Conservation (phyloP, 495 filamentous ascomycete species). For the Viridothelium virens region DNA sequence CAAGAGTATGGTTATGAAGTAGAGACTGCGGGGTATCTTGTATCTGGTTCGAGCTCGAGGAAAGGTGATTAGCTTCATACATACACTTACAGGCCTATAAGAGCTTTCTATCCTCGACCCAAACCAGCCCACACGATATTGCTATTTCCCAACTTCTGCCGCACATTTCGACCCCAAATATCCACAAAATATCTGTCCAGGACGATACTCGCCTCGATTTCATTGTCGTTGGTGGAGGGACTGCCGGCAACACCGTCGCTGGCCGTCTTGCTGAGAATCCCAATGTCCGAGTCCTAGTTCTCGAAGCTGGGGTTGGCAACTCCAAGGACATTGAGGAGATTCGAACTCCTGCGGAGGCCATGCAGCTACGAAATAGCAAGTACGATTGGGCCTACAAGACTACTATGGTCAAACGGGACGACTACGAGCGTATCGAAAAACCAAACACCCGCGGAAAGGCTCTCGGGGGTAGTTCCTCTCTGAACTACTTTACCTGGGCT, state of each 20-base stretch:
- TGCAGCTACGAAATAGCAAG: slow-evolving; percentile 40
- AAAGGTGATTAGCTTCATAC: too few relatives aligned
- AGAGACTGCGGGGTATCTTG: too few relatives aligned
- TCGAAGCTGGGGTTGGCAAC: slow-evolving; percentile 42
- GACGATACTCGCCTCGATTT: slow-evolving; percentile 29
- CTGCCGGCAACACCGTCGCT: slow-evolving; percentile 51
- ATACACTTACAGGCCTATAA: too few relatives aligned
- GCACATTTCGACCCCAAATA: too few relatives aligned
- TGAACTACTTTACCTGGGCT: background rate
- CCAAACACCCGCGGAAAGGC: slow-evolving; percentile 45
- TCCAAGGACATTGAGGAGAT: background rate
- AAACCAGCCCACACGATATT: too few relatives aligned
- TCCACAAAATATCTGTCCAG: too few relatives aligned
- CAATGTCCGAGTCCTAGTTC: slow-evolving; percentile 44
- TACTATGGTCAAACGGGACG: slow-evolving; percentile 53
- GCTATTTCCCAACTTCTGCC: too few relatives aligned
- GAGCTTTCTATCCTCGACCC: too few relatives aligned
- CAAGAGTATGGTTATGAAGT: too few relatives aligned
- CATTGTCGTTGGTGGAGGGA: slow-evolving; percentile 50
- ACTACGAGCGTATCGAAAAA: slow-evolving; percentile 56
- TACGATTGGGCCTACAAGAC: slow-evolving; percentile 59
- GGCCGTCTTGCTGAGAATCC: slow-evolving; percentile 51
- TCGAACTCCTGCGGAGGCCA: slow-evolving; percentile 15
- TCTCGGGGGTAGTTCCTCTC: slow-evolving; percentile 28
- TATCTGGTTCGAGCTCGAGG: too few relatives aligned